phyloP scores from a whole-genome alignment of 768 basidiomycete species.

The Amanita thiersii region DNA sequence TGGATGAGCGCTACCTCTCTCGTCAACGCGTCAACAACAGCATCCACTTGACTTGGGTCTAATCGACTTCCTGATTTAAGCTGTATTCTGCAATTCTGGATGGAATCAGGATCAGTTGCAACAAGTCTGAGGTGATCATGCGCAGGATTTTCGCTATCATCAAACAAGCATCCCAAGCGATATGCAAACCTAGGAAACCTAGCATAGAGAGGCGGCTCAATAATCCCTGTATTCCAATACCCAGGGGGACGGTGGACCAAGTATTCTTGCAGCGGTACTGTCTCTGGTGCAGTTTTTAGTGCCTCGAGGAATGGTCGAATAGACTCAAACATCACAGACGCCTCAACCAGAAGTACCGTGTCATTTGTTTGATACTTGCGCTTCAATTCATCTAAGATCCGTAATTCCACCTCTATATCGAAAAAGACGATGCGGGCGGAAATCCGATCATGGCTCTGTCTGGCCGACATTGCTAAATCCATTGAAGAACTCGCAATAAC shows the following conservation, averaged over 20 bases:
- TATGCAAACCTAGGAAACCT: conserved; percentile 45
- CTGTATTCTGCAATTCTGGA: conserved; percentile 21
- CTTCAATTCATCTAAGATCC: conserved; percentile 10
- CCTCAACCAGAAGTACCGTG: conserved; percentile 43
- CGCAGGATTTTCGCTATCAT: no score
- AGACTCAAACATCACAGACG: conserved; percentile 58
- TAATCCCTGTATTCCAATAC: conserved; percentile 22
- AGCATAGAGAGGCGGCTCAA: conserved; percentile 51
- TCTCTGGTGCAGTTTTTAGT: conserved; percentile 47
- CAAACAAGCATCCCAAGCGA: conserved; percentile 48
- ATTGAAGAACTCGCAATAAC: conserved; percentile 23
- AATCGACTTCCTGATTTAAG: conserved; percentile 33
- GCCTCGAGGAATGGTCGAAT: conserved; percentile 62
- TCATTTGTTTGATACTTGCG: conserved; percentile 8
- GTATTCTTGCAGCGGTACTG: conserved; percentile 47
- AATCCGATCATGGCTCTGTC: conserved; percentile 19
- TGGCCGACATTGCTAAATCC: conserved; percentile 33
- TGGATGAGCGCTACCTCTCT: conserved; percentile 63
- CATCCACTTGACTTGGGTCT: conserved; percentile 66
- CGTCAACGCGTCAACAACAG: conserved; percentile 52
- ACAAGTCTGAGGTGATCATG: conserved; percentile 36
- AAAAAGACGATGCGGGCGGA: conserved; percentile 39
- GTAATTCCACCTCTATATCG: conserved; percentile 35
- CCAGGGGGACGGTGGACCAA: conserved; percentile 35
- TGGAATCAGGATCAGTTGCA: conserved; percentile 33